Conservation (phyloP, 75 land plant species). For the Cupressus sempervirens region DNA sequence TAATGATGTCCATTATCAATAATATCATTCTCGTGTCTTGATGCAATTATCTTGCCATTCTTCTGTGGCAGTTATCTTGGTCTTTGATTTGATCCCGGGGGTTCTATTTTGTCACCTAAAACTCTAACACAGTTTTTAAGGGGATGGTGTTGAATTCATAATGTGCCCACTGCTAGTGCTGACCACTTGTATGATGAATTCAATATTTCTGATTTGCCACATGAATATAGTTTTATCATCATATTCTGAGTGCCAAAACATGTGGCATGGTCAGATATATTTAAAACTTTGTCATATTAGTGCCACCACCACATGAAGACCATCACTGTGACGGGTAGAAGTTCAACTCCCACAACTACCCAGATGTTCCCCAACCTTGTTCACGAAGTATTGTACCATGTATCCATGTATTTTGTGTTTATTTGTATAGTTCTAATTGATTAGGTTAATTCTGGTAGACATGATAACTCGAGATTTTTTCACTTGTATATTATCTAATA, state of each 20-base stretch:
- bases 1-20: too few species aligned
- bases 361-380: too few species aligned
- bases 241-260: neutral
- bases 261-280: neutral
- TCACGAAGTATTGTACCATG: neutral
- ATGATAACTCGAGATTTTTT: too few species aligned
- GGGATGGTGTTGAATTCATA: neutral
- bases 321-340: neutral
- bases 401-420: neutral
- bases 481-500: too few species aligned
- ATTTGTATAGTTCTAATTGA: neutral
- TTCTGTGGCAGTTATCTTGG: too few species aligned
- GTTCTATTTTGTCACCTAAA: too few species aligned
- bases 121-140: too few species aligned
- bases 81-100: too few species aligned
- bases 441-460: neutral
- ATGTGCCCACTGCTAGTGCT: neutral
- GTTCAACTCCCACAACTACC: neutral
- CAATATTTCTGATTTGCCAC: neutral
- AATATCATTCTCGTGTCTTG: too few species aligned
- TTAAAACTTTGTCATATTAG: neutral
- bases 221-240: neutral
- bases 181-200: neutral
- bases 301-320: neutral
- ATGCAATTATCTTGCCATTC: too few species aligned